Base-by-base conservation (phyloP, 768 basidiomycete species). In the Boletus insuetus region DNA sequence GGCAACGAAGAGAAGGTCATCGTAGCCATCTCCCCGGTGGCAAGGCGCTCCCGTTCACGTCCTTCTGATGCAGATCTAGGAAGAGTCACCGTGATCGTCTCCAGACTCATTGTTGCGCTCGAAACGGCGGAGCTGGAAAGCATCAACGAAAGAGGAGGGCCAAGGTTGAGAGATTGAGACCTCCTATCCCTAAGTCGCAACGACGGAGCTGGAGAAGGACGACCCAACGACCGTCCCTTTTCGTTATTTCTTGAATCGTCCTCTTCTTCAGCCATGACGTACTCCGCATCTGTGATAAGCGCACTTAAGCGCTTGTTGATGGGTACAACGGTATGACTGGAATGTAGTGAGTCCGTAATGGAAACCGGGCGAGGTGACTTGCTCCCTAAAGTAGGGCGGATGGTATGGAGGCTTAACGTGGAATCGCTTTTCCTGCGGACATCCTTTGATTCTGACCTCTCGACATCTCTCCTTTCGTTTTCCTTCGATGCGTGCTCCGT, bases 341-440 rank as follows among this genome's bases (percentile, higher is more conserved):
- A 89, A 46, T 88, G 86, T 51, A 89, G 73, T 1, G 87, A 89
- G 57, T 89, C 89, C 10, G 87, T 87, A 72, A 86, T 81, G 10
- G 89, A 91, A 32, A 89, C 86, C 4, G 89, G 89, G 16, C 89
- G 79, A 37, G 86, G 83, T 3, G 85, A 74, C 26, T 79, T 79
- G 34, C 66, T 69, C 38, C 76, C 77, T 13, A 81, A 75, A 16
- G 69, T 66, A 35, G 84, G 81, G 31, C 87, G 81, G 53, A 89
- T 81, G 19, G 89, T 91, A 58, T 81, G 81, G 65, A 86, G 84
- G 63, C 87, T 86, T 65, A 86, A 82, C n/a, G 88, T 90, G 7
- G 89, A 85, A 69, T 92, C 89, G 61, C 89, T 90, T 73, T 87
- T 89, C 64, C 89, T 75, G 86, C 89, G 87, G 32, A 78, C 76